Evolutionary conservation across 768 basidiomycete species (phyloP).

Genomic region (Suillus cothurnatus): DNA sequence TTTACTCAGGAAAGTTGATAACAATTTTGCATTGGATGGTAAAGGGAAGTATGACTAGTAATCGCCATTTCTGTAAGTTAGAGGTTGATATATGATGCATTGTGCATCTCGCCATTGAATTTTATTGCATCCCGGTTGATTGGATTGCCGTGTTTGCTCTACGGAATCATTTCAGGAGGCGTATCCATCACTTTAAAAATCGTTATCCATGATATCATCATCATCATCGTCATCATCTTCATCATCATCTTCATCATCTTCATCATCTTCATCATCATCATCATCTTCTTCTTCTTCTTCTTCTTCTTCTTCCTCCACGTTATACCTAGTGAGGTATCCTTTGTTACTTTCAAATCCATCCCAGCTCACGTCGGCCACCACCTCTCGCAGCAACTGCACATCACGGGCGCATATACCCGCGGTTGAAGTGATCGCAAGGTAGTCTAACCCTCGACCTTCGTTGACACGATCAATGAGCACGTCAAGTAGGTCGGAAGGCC

Average conservation of each 20-base stretch:
- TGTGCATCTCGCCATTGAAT: not conserved
- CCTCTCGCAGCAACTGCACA: slow-evolving; percentile 5
- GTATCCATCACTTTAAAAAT: not conserved
- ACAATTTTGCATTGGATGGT: slow-evolving; percentile 60
- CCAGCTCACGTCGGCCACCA: slow-evolving; percentile 6
- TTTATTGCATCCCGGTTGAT: not conserved
- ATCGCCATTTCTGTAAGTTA: not conserved
- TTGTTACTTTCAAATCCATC: not conserved
- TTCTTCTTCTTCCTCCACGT: not conserved
- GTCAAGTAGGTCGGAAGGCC: slow-evolving; percentile 1
- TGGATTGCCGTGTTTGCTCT: not conserved
- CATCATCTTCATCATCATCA: not conserved
- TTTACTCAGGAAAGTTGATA: slow-evolving; percentile 68
- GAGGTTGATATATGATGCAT: not conserved
- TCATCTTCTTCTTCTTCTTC: too few species aligned
- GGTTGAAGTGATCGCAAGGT: not conserved
- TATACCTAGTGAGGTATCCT: not conserved
- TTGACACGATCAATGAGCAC: slow-evolving; percentile 10
- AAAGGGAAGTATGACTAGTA: slow-evolving; percentile 34
- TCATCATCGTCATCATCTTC: not conserved
- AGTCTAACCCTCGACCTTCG: slow-evolving; percentile 1
- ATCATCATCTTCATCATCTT: not conserved
- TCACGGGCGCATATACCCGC: not conserved
- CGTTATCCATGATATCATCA: not conserved
- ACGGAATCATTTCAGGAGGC: not conserved